Evolutionary conservation across 257 asterid genomes (phyloP).

Genomic region (Ophiorrhiza pumila): DNA sequence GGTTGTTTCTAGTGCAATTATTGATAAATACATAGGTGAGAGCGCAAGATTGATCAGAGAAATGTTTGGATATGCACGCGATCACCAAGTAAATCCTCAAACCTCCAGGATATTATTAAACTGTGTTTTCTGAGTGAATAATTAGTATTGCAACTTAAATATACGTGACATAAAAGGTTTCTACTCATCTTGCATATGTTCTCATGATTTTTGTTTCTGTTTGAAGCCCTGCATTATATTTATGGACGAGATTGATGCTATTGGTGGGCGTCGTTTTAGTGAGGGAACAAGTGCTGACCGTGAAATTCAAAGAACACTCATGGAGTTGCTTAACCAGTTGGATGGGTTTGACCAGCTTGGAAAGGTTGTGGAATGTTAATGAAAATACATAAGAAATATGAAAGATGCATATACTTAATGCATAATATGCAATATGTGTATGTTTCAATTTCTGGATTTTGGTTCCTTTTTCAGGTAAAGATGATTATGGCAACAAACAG

Average conservation of each 20-base stretch:
- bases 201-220: neutral
- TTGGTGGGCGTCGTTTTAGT: slow-evolving; percentile 95
- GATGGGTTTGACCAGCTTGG: slow-evolving; percentile 98
- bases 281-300: slow-evolving; percentile 99
- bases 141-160: neutral
- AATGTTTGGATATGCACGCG: slow-evolving; percentile 93
- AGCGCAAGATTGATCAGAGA: slow-evolving; percentile 89
- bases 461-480: slow-evolving; percentile 54
- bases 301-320: slow-evolving; percentile 91
- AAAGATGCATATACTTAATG: neutral
- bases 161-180: neutral
- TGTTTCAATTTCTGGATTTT: neutral
- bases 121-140: neutral
- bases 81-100: slow-evolving; percentile 70
- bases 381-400: neutral
- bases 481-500: slow-evolving; percentile 97
- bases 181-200: neutral
- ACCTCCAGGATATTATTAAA: neutral
- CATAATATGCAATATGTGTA: neutral
- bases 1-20: slow-evolving; percentile 96
- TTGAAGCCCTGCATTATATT: slow-evolving; percentile 90
- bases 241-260: slow-evolving; percentile 98
- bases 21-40: slow-evolving; percentile 92
- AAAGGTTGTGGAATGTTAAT: slow-evolving; percentile 48
- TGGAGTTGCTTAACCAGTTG: slow-evolving; percentile 91